Percentiles rank a stretch among this genome's conserved stretches.
Evolutionary conservation across 306 rosid genomes (phyloP).

Genomic region (Rosa lucieae): DNA sequence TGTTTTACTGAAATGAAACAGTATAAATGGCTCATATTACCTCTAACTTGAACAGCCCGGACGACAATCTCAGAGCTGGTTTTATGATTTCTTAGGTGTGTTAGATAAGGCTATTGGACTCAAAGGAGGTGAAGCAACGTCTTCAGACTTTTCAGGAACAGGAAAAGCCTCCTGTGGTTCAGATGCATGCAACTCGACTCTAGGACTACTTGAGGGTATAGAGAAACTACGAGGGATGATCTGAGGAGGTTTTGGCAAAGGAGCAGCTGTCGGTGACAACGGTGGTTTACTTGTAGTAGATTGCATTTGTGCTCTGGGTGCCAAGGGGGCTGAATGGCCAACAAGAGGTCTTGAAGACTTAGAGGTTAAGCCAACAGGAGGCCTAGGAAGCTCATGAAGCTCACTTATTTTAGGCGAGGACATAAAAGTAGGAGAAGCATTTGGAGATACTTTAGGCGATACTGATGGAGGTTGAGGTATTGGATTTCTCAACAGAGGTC

Average conservation of each 20-base stretch:
- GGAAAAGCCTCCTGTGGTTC: conserved; percentile 48
- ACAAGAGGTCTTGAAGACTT: conserved; percentile 52
- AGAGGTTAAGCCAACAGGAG: conserved; percentile 59
- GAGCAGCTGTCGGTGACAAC: conserved; percentile 62
- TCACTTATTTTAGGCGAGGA: conserved; percentile 92
- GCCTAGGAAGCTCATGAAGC: conserved; percentile 98
- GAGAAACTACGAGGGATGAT: conserved; percentile 77
- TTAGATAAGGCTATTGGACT: conserved; percentile 58
- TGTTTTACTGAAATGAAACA: neutral
- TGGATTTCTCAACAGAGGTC: conserved; percentile 72
- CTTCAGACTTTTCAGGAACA: conserved; percentile 38
- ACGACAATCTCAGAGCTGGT: conserved; percentile 39
- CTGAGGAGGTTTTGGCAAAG: conserved; percentile 81
- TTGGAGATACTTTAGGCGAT: conserved; percentile 68
- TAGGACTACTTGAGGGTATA: conserved; percentile 68
- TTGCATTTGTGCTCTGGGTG: conserved; percentile 57
- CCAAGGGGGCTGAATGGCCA: conserved; percentile 85
- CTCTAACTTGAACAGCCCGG: conserved; percentile 44
- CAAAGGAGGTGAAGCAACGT: conserved; percentile 62
- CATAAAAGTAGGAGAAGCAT: conserved; percentile 67
- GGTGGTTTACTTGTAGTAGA: conserved; percentile 42
- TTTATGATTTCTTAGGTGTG: conserved; percentile 39
- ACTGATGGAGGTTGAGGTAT: conserved; percentile 56
- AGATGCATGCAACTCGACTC: conserved; percentile 47
- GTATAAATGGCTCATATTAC: conserved; percentile 42